Base-by-base conservation (phyloP, 441 rosid species). In the Syzygium syzygioides region DNA sequence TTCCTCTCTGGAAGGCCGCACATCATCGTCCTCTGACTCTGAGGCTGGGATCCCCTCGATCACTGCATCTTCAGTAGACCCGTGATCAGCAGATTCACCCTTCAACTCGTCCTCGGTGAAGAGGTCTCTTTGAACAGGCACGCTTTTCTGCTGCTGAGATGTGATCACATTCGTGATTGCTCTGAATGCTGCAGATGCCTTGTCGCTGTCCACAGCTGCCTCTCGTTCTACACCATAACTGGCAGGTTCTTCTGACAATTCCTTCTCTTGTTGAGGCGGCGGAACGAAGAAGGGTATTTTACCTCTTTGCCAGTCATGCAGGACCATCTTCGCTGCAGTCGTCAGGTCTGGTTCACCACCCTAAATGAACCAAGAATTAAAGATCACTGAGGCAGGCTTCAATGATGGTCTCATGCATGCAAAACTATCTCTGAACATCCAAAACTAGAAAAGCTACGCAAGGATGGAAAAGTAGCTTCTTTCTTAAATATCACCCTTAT, bases 231-330 rank as follows among this genome's bases (percentile, higher is more conserved):
- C 86, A 76, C 93, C 94, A 52, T 88, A 89, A 18, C 91, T 90
- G 83, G 80, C 85, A 68, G 94, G 90, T 79, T 93, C 93, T 86
- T 87, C 93, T 14, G 87, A 79, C 23, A 92, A 87, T 41, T 86
- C 89, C 4, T 87, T 90, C 5, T 95, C 95, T 87, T 56, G 91
- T 88, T 83, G 91, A 5, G 98, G 99, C 45, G 98, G 97, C 25
- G 98, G 94, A 15, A 98, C 96, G 56, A 97, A 96, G 94, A 97
- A 97, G 30, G 99, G 99, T 89, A 97, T 96, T 66, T 86, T 95
- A 45, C 99, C 99, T 87, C 99, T 95, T 92, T 98, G 99, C 99
- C 99, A 96, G 93, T 98, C 99, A 85, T 96, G 99, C 79, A 98
- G 99, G 83, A 97, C 91, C 99, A 97, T 98, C 95, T 97, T 98